A percentile compares a stretch with the other conserved stretches of the same genome.
Conservation (phyloP, 73 alveolate species). For the Paramecium pentaurelia region DNA sequence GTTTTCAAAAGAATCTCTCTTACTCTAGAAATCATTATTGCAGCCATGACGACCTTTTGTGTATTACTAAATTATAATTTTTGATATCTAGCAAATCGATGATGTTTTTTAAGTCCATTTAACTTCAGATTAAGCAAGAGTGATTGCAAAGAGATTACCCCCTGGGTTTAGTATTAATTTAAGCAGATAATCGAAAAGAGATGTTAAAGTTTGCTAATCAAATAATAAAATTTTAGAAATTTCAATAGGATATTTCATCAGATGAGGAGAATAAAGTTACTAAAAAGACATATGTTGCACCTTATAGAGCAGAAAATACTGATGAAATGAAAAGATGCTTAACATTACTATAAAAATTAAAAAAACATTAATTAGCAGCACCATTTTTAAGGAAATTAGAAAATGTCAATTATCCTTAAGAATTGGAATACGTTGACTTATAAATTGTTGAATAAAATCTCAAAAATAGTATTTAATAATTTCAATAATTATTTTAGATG, state of each 20-base stretch:
- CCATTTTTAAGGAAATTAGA: conserved; percentile 31
- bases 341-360: not conserved
- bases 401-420: conserved; percentile 18
- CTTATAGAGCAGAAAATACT: not conserved
- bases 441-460: conserved; percentile 27
- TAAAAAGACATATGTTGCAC: not conserved
- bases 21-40: not conserved
- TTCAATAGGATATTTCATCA: conserved; percentile 10
- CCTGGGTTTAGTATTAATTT: conserved; percentile 16
- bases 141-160: conserved; percentile 35
- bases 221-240: conserved; percentile 2
- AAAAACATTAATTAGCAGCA: not conserved
- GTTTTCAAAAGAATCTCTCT: not conserved
- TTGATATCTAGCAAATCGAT: not conserved
- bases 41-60: conserved; percentile 22
- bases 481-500: not conserved
- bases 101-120: conserved; percentile 4
- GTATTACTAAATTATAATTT: not conserved
- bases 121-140: conserved; percentile 16
- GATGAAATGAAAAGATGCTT: conserved; percentile 36
- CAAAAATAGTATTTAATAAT: not conserved
- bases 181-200: conserved; percentile 8
- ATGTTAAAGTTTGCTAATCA: not conserved
- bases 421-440: conserved; percentile 24
- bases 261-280: conserved; percentile 29